Evolutionary conservation across 805 yeast species (phyloP).

Genomic region (Priceomyces medius): DNA sequence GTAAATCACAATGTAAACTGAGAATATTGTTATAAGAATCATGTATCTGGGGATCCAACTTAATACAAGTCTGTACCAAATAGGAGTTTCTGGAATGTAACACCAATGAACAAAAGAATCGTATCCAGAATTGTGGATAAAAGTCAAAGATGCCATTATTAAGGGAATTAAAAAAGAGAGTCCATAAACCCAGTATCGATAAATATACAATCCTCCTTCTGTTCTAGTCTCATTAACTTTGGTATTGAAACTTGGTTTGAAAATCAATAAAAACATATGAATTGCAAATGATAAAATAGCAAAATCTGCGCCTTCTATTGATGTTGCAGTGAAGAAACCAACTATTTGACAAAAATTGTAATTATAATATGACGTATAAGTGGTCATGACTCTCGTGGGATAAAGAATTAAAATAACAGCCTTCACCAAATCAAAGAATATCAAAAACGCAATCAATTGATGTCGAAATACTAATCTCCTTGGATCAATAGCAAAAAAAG

Average conservation of each 20-base stretch:
- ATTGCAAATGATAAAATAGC: constrained; percentile 81
- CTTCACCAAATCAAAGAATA: constrained; percentile 74
- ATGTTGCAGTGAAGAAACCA: constrained; percentile 78
- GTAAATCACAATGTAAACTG: constrained; percentile 69
- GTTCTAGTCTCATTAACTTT: constrained; percentile 32
- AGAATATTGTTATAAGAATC: constrained; percentile 59
- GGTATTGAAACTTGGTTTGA: constrained; percentile 52
- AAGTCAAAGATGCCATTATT: constrained; percentile 69
- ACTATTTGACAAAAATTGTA: constrained; percentile 57
- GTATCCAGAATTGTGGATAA: constrained; percentile 56
- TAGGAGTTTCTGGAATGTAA: constrained; percentile 68
- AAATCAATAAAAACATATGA: constrained; percentile 74
- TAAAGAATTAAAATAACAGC: constrained; percentile 66
- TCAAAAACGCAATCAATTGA: constrained; percentile 62
- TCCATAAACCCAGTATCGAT: constrained; percentile 57
- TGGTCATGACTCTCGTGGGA: constrained; percentile 56
- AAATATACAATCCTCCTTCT: constrained; percentile 74
- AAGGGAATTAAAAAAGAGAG: constrained; percentile 60
- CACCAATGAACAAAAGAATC: constrained; percentile 71
- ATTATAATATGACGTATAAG: constrained; percentile 44
- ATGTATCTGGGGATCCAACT: constrained; percentile 82
- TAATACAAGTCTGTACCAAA: constrained; percentile 70
- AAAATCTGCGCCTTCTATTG: constrained; percentile 83
- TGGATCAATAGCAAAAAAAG: constrained; percentile 62
- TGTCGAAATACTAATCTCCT: constrained; percentile 64